Conservation (phyloP, 495 filamentous ascomycete genomes). For the Umbilicaria muhlenbergii region DNA sequence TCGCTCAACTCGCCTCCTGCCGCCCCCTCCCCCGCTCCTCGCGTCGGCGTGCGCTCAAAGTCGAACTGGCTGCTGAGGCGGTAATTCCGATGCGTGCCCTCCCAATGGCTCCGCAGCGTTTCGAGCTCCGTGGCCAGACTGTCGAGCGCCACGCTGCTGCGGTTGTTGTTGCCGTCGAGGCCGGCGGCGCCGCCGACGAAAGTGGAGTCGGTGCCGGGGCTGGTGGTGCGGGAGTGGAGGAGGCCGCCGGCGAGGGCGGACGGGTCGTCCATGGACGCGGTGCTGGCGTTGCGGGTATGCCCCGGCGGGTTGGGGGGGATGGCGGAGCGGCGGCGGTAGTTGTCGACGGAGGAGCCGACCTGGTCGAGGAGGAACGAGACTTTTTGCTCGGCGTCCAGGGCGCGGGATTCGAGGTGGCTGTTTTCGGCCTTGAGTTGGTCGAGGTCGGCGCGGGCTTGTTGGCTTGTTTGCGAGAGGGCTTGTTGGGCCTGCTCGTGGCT, state of each 20-base stretch:
- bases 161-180: conserved; percentile 34
- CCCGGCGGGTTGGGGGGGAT: conserved; percentile 13
- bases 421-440: conserved; percentile 76
- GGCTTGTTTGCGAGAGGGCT: conserved; percentile 36
- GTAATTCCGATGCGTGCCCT: conserved; percentile 88
- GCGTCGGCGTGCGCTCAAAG: conserved; percentile 52
- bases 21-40: conserved; percentile 24
- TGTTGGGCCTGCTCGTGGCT: conserved; percentile 40
- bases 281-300: conserved; percentile 18
- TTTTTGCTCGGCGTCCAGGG: conserved; percentile 79
- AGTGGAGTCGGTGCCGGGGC: conserved; percentile 40
- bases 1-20: conserved; percentile 39
- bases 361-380: conserved; percentile 88
- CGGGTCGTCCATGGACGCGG: conserved; percentile 9
- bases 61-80: conserved; percentile 76
- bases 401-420: conserved; percentile 57
- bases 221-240: conserved; percentile 19
- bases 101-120: conserved; percentile 77
- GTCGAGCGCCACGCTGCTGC: conserved; percentile 78
- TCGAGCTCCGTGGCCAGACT: conserved; percentile 86
- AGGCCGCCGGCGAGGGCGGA: conserved; percentile 21
- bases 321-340: conserved; percentile 70
- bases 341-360: conserved; percentile 82
- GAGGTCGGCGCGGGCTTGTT: conserved; percentile 51
- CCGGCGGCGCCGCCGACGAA: conserved; percentile 40